Percentiles rank a stretch among this genome's conserved stretches.
phyloP scores from a whole-genome alignment of 2,329 filamentous ascomycete genomes.

The Biscogniauxia sp. region DNA sequence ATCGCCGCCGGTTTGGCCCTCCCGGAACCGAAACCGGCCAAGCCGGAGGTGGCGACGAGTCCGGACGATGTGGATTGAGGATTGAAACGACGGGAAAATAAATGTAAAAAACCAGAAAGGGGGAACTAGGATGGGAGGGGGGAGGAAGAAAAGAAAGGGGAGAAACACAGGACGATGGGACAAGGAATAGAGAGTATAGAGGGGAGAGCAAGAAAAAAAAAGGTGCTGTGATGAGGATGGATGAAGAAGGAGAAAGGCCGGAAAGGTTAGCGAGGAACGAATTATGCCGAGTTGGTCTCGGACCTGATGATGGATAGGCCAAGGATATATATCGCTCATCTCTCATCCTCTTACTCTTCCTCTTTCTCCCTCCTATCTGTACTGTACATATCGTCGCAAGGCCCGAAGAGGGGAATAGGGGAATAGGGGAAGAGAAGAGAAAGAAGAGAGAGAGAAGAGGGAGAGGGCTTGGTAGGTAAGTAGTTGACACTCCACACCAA shows the following conservation, averaged over 20 bases:
- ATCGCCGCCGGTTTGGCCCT: not conserved
- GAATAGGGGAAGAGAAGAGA: too few species aligned
- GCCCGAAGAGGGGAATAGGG: too few species aligned
- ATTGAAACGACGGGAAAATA: not conserved
- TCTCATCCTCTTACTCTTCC: not conserved
- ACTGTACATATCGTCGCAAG: not conserved
- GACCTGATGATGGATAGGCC: not conserved
- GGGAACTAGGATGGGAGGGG: not conserved
- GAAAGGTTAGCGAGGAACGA: conserved; percentile 1
- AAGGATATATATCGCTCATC: not conserved
- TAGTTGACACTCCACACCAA: not conserved
- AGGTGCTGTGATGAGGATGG: too few species aligned
- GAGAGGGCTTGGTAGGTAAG: too few species aligned
- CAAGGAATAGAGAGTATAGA: too few species aligned
- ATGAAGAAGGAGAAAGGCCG: not conserved
- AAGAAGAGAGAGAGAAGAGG: not conserved
- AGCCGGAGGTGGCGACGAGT: not conserved
- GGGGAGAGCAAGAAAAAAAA: too few species aligned
- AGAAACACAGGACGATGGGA: too few species aligned
- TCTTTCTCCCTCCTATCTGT: not conserved
- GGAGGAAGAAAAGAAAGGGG: too few species aligned
- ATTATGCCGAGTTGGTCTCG: not conserved
- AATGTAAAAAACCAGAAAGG: not conserved
- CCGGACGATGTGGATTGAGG: conserved; percentile 7
- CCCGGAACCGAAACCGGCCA: too few species aligned